Base-by-base conservation (phyloP, 148 eudicot genomes). In the Gaultheria prostrata region DNA sequence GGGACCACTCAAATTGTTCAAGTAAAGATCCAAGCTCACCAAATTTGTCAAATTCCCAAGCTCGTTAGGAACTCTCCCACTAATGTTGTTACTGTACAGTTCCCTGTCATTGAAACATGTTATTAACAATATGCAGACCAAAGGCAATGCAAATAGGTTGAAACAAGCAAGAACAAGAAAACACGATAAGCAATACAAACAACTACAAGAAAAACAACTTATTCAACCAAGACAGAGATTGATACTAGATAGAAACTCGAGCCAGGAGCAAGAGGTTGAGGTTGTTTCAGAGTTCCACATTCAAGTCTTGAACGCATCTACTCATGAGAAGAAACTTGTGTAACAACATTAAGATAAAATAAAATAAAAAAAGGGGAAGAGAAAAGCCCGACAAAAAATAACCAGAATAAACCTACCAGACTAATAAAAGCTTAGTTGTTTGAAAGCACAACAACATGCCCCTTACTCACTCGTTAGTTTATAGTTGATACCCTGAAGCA, bases 11-110 rank as follows among this genome's bases (percentile, higher is more conserved):
- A 95, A 89, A 18, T 63, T 85, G 88, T 95, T 95, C 82, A 88
- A 70, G 89, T 91, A 93, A 84, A 95, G 98, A 93, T 95, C 97
- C 98, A 95, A 90, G 88, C 94, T 93, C 89, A 92, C 91, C 89
- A 95, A 89, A 49, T 86, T 90, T n/a, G 93, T 91, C 83, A 95
- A 86, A 77, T 94, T 92, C 76, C 98, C 98, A 32, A 95, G 93
- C 88, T 91, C 98, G 74, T 9, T 1, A 57, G 98, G 98, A 86
- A 95, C 78, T 78, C 59, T 54, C 70, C 98, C 98, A 86, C 89
- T 92, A 67, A 95, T 91, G 85, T 89, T 94, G 85, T 94, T 95
- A 78, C 93, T 92, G 87, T 90, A 93, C 46, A 95, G 96, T 82
- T 93, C 98, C 93, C 98, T 95, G 94, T 83, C 76, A 85, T 43